Evolutionary conservation across 2,329 filamentous ascomycete species (phyloP), one percentile per base, ranked within the genome.

Genomic region (Neurospora crassa): DNA sequence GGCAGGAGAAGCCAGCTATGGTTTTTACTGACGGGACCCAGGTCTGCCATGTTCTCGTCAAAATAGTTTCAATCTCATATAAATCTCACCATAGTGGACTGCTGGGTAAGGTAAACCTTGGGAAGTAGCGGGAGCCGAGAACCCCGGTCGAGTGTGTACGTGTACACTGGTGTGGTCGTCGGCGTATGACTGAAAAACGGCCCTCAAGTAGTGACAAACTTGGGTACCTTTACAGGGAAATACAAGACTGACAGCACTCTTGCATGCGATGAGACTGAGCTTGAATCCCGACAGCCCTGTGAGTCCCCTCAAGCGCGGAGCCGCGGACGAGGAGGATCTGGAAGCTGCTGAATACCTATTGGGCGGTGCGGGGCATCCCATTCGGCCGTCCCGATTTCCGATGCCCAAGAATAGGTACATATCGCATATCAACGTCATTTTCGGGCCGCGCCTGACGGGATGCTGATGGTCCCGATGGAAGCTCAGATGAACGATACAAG

Each of bases 1-100:
- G 68, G 20, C 34, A 45, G 14, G 24, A 63, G 29, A 40, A 68
- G 69, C 40, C 67, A 70, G 67, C 69, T 79, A 77, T 72, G 73
- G 67, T 72, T 71, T 40, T 67, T 53, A 71, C 71, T 71, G 29
- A 63, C 24, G 53, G 53, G 53, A 29, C 29, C 14, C 53, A 29
- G 53, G 3, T 34, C 24, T 37, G 24, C 14, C 53, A 29, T 29
- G 16, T 63, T 37, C 29, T 63, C 16, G 11, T 37, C 53, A 63
- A 34, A 6, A 18, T 37, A 63, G 29, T 18, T 63, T 18, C 16
- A 37, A 34, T 63, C 53, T 18, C 16, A 37, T 37, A 0, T 18
- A 63, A 63, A 14, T 11, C 14, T 10, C n/a, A n/a, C n/a, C n/a
- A n/a, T n/a, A n/a, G n/a, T n/a, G 5, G 24, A 37, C 14, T 4